Evolutionary conservation across 345 rosid species (phyloP), one percentile per base, ranked within the genome.

Genomic region (Alliaria petiolata): DNA sequence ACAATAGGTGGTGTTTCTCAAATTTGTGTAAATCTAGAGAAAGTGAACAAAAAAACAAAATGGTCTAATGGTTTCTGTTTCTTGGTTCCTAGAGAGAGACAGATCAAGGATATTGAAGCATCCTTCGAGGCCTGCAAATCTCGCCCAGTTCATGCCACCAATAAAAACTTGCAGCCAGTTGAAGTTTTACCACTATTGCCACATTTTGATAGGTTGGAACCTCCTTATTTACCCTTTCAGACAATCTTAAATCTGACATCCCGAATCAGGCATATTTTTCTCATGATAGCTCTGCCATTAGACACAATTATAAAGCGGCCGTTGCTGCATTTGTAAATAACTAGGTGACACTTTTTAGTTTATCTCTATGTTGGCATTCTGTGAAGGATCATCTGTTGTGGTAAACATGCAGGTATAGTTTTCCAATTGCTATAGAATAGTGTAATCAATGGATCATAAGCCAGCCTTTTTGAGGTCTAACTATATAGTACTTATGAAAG

Each of bases 81-180:
- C 9, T 33, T 42, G 57, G 13, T 57, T 31, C 69, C 50, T 88
- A 95, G 97, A 87, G 93, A 86, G 73, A 89, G 93, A 58, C 96
- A 88, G 77, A 95, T 91, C 76, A 91, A 89, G 80, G 99, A 86
- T 61, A 95, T 95, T 53, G 89, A 88, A 77, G 89, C 92, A 74
- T 85, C 97, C 20, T 95, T 95, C 72, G 91, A 79, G 79, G 93
- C 95, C 40, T 78, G 81, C 86, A 95, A 95, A 81, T 75, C 82
- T 39, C 83, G 70, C 5, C 99, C 96, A 58, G 81, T 89, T 67
- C 99, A 95, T 78, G 91, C 98, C 71, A 88, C 95, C 45, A 87
- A 89, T 78, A 95, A 88, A 81, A 80, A 76, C 51, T 81, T 95
- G 62, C 80, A 78, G 39, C 90, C 98, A 33, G 77, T 89, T 44